phyloP scores from a whole-genome alignment of 495 filamentous ascomycete genomes.

The Penicillium canescens region DNA sequence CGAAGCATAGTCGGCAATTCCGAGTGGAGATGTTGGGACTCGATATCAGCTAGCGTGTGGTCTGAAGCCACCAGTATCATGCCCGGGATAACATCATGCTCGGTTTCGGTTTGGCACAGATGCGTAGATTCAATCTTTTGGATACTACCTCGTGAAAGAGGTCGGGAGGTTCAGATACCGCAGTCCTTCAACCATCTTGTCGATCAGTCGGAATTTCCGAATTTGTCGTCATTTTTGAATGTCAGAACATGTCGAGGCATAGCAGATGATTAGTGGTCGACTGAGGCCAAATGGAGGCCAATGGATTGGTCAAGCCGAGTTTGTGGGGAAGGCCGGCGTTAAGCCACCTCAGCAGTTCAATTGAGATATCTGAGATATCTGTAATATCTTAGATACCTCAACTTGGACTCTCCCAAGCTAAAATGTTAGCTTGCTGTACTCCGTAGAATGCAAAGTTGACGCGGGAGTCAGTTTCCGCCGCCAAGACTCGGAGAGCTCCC shows the following conservation, averaged over 20 bases:
- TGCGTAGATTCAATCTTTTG: neutral
- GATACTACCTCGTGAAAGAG: neutral
- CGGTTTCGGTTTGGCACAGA: too few relatives aligned
- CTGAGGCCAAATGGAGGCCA: neutral
- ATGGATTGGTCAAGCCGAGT: neutral
- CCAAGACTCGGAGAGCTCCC: constrained; percentile 4
- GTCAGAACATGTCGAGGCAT: neutral
- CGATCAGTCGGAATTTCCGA: constrained; percentile 1
- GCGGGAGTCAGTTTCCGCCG: neutral
- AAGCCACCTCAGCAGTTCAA: too few relatives aligned
- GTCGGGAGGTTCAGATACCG: neutral
- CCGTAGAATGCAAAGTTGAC: neutral
- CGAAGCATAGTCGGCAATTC: neutral
- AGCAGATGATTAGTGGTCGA: neutral
- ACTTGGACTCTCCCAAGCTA: too few relatives aligned
- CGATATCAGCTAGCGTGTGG: too few relatives aligned
- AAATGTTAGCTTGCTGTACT: too few relatives aligned
- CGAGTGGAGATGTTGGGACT: neutral
- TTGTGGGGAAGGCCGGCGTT: too few relatives aligned
- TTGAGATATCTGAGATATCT: too few relatives aligned
- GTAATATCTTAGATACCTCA: too few relatives aligned
- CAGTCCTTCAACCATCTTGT: neutral
- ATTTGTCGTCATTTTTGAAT: neutral
- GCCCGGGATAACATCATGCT: too few relatives aligned
- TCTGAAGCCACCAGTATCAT: too few relatives aligned